Conservation (phyloP, 768 basidiomycete species). For the Auricularia sp. region DNA sequence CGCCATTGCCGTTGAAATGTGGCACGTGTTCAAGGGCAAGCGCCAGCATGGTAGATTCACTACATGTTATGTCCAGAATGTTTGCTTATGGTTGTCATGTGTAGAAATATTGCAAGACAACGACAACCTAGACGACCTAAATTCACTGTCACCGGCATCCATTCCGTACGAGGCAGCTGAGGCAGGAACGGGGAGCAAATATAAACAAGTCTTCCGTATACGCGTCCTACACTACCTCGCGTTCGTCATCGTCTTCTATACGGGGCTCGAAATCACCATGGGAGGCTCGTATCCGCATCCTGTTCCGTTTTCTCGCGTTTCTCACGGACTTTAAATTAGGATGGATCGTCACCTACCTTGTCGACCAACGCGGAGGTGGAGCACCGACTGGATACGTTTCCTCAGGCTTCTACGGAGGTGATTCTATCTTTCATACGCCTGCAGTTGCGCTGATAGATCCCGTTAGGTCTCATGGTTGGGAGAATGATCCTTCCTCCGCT, state of each 20-base stretch:
- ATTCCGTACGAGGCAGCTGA: background rate
- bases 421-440: constrained; percentile 1
- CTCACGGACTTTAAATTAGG: constrained; percentile 8
- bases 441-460: too few relatives aligned
- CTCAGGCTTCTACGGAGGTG: constrained; percentile 36
- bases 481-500: constrained; percentile 8
- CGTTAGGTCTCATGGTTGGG: constrained; percentile 5
- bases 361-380: constrained; percentile 36
- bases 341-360: constrained; percentile 27
- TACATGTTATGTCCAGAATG: too few relatives aligned
- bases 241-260: constrained; percentile 25
- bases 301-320: background rate
- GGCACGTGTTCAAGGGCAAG: background rate
- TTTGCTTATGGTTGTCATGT: too few relatives aligned
- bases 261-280: constrained; percentile 27
- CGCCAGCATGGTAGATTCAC: background rate
- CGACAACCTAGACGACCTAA: background rate
- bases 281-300: constrained; percentile 13
- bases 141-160: too few relatives aligned
- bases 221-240: constrained; percentile 21
- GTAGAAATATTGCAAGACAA: too few relatives aligned
- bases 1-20: background rate
- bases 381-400: constrained; percentile 40
- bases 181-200: background rate
- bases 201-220: constrained; percentile 14